Conservation (phyloP, 768 basidiomycete genomes). For the Tulasnella sp. region DNA sequence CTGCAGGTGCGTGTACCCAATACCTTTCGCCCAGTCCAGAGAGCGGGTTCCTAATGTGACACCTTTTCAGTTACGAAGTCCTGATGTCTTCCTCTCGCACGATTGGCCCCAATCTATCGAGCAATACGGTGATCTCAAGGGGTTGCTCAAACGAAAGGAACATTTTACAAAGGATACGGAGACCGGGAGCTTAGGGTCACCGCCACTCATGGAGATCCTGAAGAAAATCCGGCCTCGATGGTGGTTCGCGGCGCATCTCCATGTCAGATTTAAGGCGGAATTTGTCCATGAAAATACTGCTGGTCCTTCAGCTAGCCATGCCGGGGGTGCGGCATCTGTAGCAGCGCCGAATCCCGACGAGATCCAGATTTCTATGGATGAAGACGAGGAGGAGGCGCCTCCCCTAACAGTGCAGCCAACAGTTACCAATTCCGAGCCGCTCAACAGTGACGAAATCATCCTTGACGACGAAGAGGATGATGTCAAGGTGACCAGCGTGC, state of each 20-base stretch:
- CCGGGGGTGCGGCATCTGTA: not conserved
- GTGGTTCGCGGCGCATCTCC: constrained; percentile 93
- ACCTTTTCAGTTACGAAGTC: constrained; percentile 40
- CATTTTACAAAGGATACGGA: constrained; percentile 65
- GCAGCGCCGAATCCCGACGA: constrained; percentile 24
- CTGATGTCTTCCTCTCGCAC: constrained; percentile 82
- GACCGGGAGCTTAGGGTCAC: constrained; percentile 67
- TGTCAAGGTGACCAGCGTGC: constrained; percentile 8
- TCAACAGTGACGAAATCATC: constrained; percentile 44
- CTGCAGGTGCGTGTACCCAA: constrained; percentile 41
- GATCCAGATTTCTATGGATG: constrained; percentile 25
- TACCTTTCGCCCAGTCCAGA: not conserved
- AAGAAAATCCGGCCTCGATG: constrained; percentile 60
- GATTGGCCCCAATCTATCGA: constrained; percentile 92
- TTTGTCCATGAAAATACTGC: constrained; percentile 22
- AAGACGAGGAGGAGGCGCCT: constrained; percentile 20
- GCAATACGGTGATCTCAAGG: constrained; percentile 57
- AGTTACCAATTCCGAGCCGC: constrained; percentile 3
- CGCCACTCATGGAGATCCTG: constrained; percentile 71
- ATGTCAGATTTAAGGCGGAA: constrained; percentile 72
- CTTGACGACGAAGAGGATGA: constrained; percentile 29
- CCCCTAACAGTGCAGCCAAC: not conserved
- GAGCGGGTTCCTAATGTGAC: not conserved
- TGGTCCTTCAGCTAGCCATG: not conserved
- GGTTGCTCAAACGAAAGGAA: constrained; percentile 62